Evolutionary conservation across 352 stramenopile species (phyloP), one percentile per base, ranked within the genome.

Genomic region (Globisporangium barbulae): DNA sequence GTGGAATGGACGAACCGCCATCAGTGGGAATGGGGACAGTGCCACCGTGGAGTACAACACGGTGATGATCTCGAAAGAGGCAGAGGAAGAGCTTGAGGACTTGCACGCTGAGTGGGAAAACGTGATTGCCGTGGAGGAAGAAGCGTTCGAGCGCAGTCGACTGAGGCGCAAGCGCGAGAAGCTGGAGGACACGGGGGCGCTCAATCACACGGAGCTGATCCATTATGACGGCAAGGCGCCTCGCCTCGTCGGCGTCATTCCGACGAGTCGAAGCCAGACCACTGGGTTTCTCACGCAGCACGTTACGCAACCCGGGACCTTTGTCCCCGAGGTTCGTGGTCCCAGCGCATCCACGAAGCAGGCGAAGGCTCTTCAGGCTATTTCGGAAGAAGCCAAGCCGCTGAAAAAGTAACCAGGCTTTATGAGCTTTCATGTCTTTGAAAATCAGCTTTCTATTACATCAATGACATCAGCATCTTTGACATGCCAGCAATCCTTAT

Each of bases 31-130:
- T 7, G 55, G 44, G 1, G 57, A 61, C 22, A 65, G 65, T 28
- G 48, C 49, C 21, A 53, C 30, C 21, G 30, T 37, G n/a, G 84
- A 91, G 71, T 93, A 93, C 67, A 91, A 89, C 52, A 93, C 84
- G 3, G 68, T 93, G 5, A 81, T 91, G 57, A 93, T 93, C 58
- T 91, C 82, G 7, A 93, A 93, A 64, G 84, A 93, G 53, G 84
- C 84, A 7, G 75, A 87, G 53, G 84, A 93, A 75, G 82, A 93
- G 5, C 58, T 91, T 7, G 75, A 91, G 31, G 84, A 93, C 33
- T 68, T 78, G 42, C 78, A 90, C 25, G 80, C 90, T 49, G 84
- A 93, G 41, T 84, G 71, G 71, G 74, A 83, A 41, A 85, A 84
- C 39, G 72, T 89, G 4, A 69, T 83, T 22, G 69, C 72, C 31